Conservation (phyloP, 305 asterid genomes). For the Fraxinus angustifolia region DNA sequence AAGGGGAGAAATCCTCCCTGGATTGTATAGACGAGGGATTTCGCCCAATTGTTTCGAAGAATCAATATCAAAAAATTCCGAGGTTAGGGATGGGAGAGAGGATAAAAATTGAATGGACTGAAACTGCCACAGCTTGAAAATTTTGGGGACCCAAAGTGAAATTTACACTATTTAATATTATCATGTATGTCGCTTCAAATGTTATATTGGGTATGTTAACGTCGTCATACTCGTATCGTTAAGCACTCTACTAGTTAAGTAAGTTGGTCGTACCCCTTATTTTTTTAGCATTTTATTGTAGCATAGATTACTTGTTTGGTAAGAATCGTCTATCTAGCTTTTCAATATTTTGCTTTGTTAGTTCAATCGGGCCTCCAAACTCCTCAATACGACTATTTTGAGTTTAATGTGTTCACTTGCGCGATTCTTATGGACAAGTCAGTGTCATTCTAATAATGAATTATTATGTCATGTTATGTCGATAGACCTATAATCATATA, state of each 20-base stretch:
- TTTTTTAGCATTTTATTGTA: background rate
- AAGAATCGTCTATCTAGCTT: background rate
- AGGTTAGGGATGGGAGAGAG: too few relatives aligned
- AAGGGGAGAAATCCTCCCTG: background rate
- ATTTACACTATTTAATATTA: background rate
- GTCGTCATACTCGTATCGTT: too few relatives aligned
- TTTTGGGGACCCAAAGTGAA: background rate
- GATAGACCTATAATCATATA: background rate
- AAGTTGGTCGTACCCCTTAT: background rate
- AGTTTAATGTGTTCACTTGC: background rate
- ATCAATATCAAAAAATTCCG: background rate
- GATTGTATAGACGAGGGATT: background rate
- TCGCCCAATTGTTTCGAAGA: background rate
- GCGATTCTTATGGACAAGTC: background rate
- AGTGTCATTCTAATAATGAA: background rate
- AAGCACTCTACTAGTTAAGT: background rate
- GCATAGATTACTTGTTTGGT: background rate
- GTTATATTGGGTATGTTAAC: background rate
- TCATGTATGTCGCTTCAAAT: background rate
- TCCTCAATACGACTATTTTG: background rate
- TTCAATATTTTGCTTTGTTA: background rate
- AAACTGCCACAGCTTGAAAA: background rate
- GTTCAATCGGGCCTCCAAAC: background rate
- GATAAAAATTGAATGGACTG: background rate
- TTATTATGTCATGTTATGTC: background rate